phyloP scores from a whole-genome alignment of 345 rosid genomes.

The Isatis tinctoria region DNA sequence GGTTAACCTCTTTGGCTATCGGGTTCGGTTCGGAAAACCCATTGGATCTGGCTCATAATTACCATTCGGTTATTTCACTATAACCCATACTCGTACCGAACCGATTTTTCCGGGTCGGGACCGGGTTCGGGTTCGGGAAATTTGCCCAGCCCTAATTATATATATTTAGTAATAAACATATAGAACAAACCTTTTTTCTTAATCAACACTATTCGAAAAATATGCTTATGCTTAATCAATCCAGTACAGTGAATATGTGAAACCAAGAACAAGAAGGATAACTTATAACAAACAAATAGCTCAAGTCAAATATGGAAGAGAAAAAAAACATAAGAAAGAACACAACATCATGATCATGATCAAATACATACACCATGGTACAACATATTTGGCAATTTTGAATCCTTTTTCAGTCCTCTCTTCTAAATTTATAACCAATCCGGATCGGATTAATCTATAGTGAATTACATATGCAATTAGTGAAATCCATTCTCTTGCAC shows the following conservation, averaged over 20 bases:
- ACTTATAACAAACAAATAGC: constrained; percentile 2
- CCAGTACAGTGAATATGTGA: neutral
- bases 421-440: neutral
- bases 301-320: neutral
- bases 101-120: no score
- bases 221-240: neutral
- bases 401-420: constrained; percentile 7
- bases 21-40: no score
- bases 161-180: neutral
- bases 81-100: no score
- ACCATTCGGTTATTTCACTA: no score
- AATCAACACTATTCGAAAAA: neutral
- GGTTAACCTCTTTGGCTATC: no score
- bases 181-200: no score
- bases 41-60: no score
- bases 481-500: neutral
- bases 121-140: no score
- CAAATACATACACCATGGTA: constrained; percentile 22
- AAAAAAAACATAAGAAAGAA: neutral
- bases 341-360: constrained; percentile 12
- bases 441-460: constrained; percentile 12
- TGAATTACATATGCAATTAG: constrained; percentile 1
- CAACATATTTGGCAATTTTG: constrained; percentile 17
- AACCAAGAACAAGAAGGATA: neutral
- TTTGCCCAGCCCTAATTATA: no score